A percentile compares a stretch with the other conserved stretches of the same genome.
Evolutionary conservation across 805 yeast genomes (phyloP).

Genomic region (Teunomyces cretensis): DNA sequence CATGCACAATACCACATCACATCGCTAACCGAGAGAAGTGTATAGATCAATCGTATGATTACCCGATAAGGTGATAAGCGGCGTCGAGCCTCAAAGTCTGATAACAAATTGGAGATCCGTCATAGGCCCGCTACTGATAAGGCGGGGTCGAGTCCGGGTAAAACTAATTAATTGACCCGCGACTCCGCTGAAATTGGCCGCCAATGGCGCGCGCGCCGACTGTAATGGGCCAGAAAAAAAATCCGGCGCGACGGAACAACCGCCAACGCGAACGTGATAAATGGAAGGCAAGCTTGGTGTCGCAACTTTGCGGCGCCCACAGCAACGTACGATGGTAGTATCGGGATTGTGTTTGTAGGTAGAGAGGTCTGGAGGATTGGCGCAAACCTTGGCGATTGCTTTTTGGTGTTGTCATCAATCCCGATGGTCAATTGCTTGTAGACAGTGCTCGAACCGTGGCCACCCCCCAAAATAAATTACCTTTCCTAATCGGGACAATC

Average conservation of each 20-base stretch:
- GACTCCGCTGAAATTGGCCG: background rate
- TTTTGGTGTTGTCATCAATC: background rate
- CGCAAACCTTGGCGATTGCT: background rate
- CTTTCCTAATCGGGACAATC: background rate
- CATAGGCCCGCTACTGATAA: background rate
- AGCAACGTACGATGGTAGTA: too few relatives aligned
- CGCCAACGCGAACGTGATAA: too few relatives aligned
- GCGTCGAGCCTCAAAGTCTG: background rate
- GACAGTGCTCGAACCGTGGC: background rate
- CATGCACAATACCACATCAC: background rate
- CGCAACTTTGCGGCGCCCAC: too few relatives aligned
- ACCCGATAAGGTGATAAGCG: background rate
- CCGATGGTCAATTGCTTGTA: background rate
- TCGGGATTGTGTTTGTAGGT: too few relatives aligned
- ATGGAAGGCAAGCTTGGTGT: too few relatives aligned
- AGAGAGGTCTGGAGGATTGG: background rate
- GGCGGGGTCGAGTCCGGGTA: background rate
- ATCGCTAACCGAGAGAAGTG: background rate
- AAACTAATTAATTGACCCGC: background rate
- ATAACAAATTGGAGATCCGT: background rate
- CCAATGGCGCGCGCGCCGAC: background rate
- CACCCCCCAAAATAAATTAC: background rate
- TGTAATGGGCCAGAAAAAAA: background rate
- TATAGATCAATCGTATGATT: background rate
- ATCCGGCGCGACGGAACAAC: background rate